A percentile compares a stretch with the other conserved stretches of the same genome.
Evolutionary conservation across 179 eudicot genomes (phyloP).

Genomic region (Patellifolia procumbens): DNA sequence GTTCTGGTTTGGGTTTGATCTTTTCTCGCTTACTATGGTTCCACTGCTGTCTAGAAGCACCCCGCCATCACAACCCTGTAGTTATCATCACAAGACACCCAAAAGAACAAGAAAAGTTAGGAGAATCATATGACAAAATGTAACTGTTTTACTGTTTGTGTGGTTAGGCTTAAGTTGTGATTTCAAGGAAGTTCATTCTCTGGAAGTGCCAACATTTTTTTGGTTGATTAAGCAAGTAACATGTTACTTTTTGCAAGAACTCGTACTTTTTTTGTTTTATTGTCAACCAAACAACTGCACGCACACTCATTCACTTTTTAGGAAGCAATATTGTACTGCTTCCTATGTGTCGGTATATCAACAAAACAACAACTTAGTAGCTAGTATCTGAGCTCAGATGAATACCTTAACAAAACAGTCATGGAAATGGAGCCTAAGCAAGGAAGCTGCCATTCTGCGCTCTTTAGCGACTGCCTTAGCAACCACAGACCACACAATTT

Average conservation of each 20-base stretch:
- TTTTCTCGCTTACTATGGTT: constrained; percentile 58
- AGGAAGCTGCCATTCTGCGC: constrained; percentile 80
- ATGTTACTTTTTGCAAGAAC: neutral
- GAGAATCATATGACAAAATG: neutral
- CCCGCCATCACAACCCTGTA: constrained; percentile 89
- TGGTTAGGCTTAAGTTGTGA: no score
- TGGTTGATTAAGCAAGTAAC: neutral
- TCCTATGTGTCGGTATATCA: no score
- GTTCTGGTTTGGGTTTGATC: constrained; percentile 57
- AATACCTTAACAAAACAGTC: constrained; percentile 86
- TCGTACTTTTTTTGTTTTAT: neutral
- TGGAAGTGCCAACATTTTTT: no score
- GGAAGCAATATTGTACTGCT: no score
- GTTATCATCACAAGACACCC: neutral
- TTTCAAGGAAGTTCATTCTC: no score
- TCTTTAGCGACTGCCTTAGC: constrained; percentile 69
- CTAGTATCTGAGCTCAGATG: neutral
- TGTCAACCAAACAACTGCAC: no score
- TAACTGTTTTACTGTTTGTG: no score
- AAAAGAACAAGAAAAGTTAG: neutral
- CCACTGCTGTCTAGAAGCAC: constrained; percentile 64
- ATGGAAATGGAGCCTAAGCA: constrained; percentile 78
- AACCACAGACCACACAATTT: constrained; percentile 62
- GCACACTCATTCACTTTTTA: no score
- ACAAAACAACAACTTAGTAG: neutral